Evolutionary conservation across 331 rosid genomes (phyloP).

Genomic region (Quercus lobata): DNA sequence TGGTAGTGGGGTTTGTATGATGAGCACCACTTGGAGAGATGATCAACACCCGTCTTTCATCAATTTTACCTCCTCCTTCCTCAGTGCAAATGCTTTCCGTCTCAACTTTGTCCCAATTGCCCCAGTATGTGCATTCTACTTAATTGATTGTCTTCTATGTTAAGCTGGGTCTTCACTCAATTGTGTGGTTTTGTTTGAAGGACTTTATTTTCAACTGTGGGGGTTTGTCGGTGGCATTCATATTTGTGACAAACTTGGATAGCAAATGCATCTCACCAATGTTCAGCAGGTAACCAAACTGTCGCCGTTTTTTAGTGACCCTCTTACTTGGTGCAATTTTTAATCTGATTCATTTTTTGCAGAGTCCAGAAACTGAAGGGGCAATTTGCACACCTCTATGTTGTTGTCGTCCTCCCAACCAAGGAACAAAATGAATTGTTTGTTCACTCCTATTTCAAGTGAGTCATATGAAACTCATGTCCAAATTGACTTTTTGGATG

Average conservation of each 20-base stretch:
- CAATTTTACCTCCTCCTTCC: constrained; percentile 71
- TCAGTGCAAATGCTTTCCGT: constrained; percentile 60
- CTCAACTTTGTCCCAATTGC: constrained; percentile 70
- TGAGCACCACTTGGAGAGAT: constrained; percentile 73
- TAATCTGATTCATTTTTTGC: constrained; percentile 23
- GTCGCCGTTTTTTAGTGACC: not conserved
- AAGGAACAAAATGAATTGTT: constrained; percentile 56
- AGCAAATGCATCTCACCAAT: constrained; percentile 33
- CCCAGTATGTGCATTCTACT: constrained; percentile 41
- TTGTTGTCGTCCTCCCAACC: constrained; percentile 51
- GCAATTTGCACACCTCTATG: constrained; percentile 69
- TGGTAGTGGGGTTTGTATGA: constrained; percentile 72
- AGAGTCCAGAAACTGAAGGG: constrained; percentile 67
- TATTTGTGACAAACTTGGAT: constrained; percentile 70
- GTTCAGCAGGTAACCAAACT: constrained; percentile 56
- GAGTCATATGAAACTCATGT: constrained; percentile 22
- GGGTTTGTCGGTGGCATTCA: constrained; percentile 78
- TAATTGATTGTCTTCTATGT: not conserved
- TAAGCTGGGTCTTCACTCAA: constrained; percentile 1
- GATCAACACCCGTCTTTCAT: constrained; percentile 68
- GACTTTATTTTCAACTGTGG: constrained; percentile 96
- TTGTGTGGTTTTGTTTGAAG: constrained; percentile 32
- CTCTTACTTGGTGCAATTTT: not conserved
- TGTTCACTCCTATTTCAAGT: constrained; percentile 61
- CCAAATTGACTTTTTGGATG: not conserved